Conservation (phyloP, 306 rosid genomes). For the Herpetospermum pedunculosum region DNA sequence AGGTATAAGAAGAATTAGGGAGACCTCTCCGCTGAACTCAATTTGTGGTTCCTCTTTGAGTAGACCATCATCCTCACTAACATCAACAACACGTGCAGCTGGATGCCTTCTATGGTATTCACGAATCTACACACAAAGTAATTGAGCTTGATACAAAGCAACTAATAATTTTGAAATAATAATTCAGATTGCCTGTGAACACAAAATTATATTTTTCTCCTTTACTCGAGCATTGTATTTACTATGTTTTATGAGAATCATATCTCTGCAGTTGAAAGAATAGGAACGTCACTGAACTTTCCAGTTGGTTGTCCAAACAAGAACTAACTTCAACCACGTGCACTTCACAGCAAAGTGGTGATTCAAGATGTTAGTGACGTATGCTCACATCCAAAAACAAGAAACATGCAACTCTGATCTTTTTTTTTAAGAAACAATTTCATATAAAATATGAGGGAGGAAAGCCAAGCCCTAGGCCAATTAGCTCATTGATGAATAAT, state of each 20-base stretch:
- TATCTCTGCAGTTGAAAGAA: neutral
- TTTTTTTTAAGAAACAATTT: no score
- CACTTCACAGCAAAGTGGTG: neutral
- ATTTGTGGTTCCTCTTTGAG: conserved; percentile 84
- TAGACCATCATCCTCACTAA: conserved; percentile 55
- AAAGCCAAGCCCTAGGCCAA: neutral
- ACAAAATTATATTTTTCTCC: neutral
- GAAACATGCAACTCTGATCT: neutral
- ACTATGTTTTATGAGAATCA: neutral
- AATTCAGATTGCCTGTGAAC: neutral
- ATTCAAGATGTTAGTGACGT: neutral
- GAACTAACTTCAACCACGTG: neutral
- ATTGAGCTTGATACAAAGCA: neutral
- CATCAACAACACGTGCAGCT: conserved; percentile 77
- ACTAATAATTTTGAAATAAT: neutral
- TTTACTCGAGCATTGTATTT: neutral
- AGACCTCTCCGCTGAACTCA: conserved; percentile 98
- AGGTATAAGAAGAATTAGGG: conserved; percentile 3
- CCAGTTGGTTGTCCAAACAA: neutral
- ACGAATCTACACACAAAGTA: conserved; percentile 53
- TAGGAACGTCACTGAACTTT: neutral
- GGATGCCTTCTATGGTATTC: conserved; percentile 96
- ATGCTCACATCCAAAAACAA: neutral
- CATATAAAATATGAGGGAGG: neutral
- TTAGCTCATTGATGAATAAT: neutral